Percentiles rank a stretch among this genome's conserved stretches.
phyloP scores from a whole-genome alignment of 108 stramenopile species.

The Pseudonitzschia pungens region DNA sequence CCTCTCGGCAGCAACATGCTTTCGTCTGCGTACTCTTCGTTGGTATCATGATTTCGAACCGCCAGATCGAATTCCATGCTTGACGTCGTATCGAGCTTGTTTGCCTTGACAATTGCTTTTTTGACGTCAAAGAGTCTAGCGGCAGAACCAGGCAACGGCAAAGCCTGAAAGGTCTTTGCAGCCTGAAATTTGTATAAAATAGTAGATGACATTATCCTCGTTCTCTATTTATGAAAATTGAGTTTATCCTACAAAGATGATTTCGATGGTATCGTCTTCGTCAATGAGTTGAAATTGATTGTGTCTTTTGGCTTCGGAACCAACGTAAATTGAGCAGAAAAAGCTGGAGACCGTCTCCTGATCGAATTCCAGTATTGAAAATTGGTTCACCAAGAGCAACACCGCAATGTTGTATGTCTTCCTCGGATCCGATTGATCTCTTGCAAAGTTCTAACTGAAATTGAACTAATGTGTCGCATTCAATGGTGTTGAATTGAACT shows the following conservation, averaged over 20 bases:
- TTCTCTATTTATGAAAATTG: conserved; percentile 7
- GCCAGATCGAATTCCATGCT: conserved; percentile 84
- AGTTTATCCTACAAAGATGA: background rate
- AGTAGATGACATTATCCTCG: conserved; percentile 59
- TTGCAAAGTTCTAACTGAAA: no score
- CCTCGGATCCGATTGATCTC: no score
- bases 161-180: conserved; percentile 70
- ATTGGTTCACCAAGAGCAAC: no score
- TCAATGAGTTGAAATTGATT: no score
- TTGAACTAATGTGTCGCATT: no score
- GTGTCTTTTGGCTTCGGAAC: no score
- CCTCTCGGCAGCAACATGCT: conserved; percentile 72
- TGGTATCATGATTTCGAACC: conserved; percentile 71
- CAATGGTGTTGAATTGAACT: no score
- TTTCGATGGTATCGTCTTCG: background rate
- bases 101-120: conserved; percentile 77
- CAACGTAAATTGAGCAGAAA: no score
- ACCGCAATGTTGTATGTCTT: no score
- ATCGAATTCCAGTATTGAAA: no score
- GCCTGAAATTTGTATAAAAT: conserved; percentile 89
- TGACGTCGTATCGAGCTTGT: conserved; percentile 60
- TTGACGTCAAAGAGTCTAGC: conserved; percentile 87
- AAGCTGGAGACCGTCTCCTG: no score
- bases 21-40: conserved; percentile 80
- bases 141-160: conserved; percentile 76